Evolutionary conservation across 805 yeast species (phyloP).

Genomic region (Monosporozyma siamensis): DNA sequence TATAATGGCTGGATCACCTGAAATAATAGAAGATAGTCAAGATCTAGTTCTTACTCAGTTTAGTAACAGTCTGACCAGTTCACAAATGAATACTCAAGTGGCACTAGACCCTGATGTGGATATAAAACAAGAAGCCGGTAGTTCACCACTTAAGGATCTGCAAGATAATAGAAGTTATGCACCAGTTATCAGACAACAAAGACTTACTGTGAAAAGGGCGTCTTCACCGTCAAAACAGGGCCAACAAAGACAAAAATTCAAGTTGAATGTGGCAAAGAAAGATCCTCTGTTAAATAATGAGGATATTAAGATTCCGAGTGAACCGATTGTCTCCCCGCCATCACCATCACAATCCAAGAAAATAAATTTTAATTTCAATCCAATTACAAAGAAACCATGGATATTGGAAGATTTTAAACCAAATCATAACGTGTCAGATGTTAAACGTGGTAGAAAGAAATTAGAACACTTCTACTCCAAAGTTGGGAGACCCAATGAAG

Average conservation of each 20-base stretch:
- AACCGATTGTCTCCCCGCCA: background rate
- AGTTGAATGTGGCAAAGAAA: no score
- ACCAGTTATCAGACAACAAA: background rate
- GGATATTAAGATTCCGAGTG: background rate
- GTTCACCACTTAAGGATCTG: slow-evolving; percentile 7
- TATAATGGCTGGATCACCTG: background rate
- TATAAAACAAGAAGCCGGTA: background rate
- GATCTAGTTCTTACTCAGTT: slow-evolving; percentile 20
- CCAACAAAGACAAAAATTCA: background rate
- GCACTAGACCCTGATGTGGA: background rate
- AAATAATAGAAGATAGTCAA: slow-evolving; percentile 12
- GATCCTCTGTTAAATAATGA: no score
- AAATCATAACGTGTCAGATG: slow-evolving; percentile 12
- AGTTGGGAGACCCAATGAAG: slow-evolving; percentile 10
- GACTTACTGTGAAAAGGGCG: background rate
- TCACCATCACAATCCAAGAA: background rate
- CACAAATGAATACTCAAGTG: background rate
- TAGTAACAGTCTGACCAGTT: slow-evolving; percentile 4
- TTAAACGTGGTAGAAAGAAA: slow-evolving; percentile 12
- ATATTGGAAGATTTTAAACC: slow-evolving; percentile 28
- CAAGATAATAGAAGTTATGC: no score
- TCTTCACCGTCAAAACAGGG: no score
- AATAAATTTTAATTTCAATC: slow-evolving; percentile 18
- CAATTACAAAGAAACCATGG: slow-evolving; percentile 25
- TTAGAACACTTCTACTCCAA: slow-evolving; percentile 14